Conservation (phyloP, 352 stramenopile species). For the Globisporangium paddicum region DNA sequence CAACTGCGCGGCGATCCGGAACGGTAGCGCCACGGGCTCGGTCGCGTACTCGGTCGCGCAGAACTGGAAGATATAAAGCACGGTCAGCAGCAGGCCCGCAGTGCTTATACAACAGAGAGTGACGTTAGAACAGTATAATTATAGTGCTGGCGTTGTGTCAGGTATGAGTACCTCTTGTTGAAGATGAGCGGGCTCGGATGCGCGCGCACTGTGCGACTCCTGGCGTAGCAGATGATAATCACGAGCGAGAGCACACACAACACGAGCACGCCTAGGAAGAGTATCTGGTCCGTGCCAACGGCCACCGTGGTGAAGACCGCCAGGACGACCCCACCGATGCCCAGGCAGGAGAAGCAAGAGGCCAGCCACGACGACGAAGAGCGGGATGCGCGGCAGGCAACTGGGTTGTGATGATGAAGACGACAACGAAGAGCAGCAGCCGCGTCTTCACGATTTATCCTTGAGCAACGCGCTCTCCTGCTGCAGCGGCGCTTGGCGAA, state of each 20-base stretch:
- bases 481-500: slow-evolving; percentile 7
- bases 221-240: slow-evolving; percentile 66
- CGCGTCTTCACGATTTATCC: neutral
- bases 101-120: slow-evolving; percentile 20
- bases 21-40: slow-evolving; percentile 45
- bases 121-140: neutral
- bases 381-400: slow-evolving; percentile 10
- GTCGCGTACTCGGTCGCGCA: slow-evolving; percentile 55
- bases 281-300: slow-evolving; percentile 48
- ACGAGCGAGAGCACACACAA: slow-evolving; percentile 68
- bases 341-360: slow-evolving; percentile 31
- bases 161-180: slow-evolving; percentile 56
- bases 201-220: slow-evolving; percentile 45
- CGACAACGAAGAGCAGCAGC: neutral
- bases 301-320: slow-evolving; percentile 16
- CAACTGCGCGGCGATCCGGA: slow-evolving; percentile 57
- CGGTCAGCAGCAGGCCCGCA: slow-evolving; percentile 66
- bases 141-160: too few relatives aligned
- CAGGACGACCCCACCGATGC: slow-evolving; percentile 32
- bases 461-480: neutral
- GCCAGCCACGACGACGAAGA: slow-evolving; percentile 28
- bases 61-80: slow-evolving; percentile 78
- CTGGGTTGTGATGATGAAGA: neutral
- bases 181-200: slow-evolving; percentile 86
- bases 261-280: slow-evolving; percentile 69